Percentiles rank a stretch among this genome's conserved stretches.
These are phyloP conservation scores for Trichoderma pleuroti DNA, from an alignment of 2,329 filamentous ascomycete genomes.

Conservation along the genomic window DNA sequence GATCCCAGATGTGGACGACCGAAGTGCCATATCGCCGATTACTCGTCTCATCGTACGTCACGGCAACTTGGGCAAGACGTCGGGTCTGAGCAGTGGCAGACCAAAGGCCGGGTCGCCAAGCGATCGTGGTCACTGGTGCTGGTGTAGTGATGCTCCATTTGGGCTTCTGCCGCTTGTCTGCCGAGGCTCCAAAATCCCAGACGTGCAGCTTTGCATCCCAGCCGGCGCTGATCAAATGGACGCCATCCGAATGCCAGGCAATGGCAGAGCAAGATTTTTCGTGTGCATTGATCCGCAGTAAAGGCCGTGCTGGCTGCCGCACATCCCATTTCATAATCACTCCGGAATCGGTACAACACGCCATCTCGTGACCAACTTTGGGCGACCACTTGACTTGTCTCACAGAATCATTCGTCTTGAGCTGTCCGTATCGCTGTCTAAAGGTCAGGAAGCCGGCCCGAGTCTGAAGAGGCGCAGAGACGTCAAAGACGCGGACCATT, in stretches of 20 bases:
- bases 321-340: conserved; percentile 63
- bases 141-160: conserved; percentile 60
- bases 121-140: conserved; percentile 55
- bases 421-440: conserved; percentile 41
- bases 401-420: conserved; percentile 44
- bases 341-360: conserved; percentile 61
- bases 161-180: conserved; percentile 62
- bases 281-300: conserved; percentile 59
- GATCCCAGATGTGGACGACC: conserved; percentile 63
- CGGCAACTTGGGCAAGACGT: conserved; percentile 59
- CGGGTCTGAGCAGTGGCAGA: conserved; percentile 60
- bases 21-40: conserved; percentile 53
- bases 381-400: conserved; percentile 65
- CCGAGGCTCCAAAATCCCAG: conserved; percentile 60
- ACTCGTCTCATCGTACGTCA: conserved; percentile 58
- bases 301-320: conserved; percentile 49
- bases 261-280: conserved; percentile 58
- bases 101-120: conserved; percentile 64
- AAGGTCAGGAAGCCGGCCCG: conserved; percentile 50
- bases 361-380: conserved; percentile 58
- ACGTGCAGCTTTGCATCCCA: conserved; percentile 60
- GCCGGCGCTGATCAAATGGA: conserved; percentile 62
- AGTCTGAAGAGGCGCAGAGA: conserved; percentile 46
- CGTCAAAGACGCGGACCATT: conserved; percentile 59
- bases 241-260: conserved; percentile 65